Percentiles rank a stretch among this genome's conserved stretches.
phyloP scores from a whole-genome alignment of 306 rosid species.

The Cicer bijugum region DNA sequence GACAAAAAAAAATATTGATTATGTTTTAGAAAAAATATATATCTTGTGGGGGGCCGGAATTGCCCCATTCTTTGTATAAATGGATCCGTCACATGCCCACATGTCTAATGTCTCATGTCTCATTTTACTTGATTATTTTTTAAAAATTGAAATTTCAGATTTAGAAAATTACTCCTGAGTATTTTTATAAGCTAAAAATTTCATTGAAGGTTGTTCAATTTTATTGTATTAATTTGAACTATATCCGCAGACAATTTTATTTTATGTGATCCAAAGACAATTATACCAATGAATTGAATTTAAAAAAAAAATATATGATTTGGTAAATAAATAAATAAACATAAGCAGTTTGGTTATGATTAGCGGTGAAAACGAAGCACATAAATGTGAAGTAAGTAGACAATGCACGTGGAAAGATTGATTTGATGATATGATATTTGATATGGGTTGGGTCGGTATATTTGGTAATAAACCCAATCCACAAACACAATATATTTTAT shows the following conservation, averaged over 20 bases:
- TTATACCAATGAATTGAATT: neutral
- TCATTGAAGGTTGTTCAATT: no score
- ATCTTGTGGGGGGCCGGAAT: no score
- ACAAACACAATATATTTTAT: slow-evolving; percentile 22
- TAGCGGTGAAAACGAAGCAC: slow-evolving; percentile 68
- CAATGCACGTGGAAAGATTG: slow-evolving; percentile 81
- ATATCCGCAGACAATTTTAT: neutral
- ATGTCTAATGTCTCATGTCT: no score
- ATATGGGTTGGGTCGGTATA: slow-evolving; percentile 49
- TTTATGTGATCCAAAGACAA: neutral
- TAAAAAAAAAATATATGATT: neutral
- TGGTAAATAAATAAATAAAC: slow-evolving; percentile 10
- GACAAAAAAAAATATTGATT: no score
- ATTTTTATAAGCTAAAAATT: no score
- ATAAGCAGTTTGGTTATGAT: slow-evolving; percentile 46
- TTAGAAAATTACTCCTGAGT: no score
- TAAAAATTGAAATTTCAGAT: no score
- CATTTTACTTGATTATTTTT: no score
- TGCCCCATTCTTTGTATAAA: no score
- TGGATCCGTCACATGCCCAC: no score
- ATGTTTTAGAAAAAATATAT: no score
- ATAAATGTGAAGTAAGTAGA: slow-evolving; percentile 47
- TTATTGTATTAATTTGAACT: no score
- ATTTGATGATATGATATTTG: slow-evolving; percentile 45
- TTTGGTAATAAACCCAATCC: slow-evolving; percentile 69